Evolutionary conservation across 2,329 filamentous ascomycete genomes (phyloP).

Genomic region (Pseudocercospora macadamiae): DNA sequence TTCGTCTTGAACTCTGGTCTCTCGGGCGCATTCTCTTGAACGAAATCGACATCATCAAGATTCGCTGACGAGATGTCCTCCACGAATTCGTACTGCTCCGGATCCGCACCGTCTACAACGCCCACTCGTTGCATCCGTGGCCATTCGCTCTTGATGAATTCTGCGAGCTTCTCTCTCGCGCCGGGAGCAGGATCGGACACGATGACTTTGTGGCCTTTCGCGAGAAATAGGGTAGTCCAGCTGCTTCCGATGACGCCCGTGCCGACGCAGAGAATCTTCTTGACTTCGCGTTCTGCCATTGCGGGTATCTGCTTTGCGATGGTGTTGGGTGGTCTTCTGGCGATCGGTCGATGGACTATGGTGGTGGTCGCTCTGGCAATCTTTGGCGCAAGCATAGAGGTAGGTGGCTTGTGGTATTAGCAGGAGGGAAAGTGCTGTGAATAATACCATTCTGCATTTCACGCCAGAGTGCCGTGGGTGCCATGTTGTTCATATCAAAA

Average conservation of each 20-base stretch:
- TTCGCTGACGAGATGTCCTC: constrained; percentile 18
- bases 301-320: neutral
- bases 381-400: constrained; percentile 3
- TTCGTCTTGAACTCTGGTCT: constrained; percentile 44
- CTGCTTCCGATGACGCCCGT: constrained; percentile 46
- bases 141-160: constrained; percentile 30
- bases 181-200: constrained; percentile 46
- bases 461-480: neutral
- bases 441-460: neutral
- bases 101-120: constrained; percentile 15
- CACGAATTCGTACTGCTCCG: constrained; percentile 29
- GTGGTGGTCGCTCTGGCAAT: constrained; percentile 1
- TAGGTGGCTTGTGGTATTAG: constrained; percentile 5
- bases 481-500: neutral
- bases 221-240: constrained; percentile 48
- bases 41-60: constrained; percentile 37
- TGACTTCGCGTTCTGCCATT: constrained; percentile 15
- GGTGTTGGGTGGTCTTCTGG: neutral
- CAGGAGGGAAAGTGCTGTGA: constrained; percentile 4
- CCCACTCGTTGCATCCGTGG: constrained; percentile 26
- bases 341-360: neutral
- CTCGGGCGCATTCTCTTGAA: constrained; percentile 44
- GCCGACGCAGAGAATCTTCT: constrained; percentile 41
- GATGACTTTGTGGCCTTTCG: constrained; percentile 44
- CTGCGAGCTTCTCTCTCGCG: constrained; percentile 37